Conservation (phyloP, 371 early-diverging fungal genomes). For the Mortierella polycephala region DNA sequence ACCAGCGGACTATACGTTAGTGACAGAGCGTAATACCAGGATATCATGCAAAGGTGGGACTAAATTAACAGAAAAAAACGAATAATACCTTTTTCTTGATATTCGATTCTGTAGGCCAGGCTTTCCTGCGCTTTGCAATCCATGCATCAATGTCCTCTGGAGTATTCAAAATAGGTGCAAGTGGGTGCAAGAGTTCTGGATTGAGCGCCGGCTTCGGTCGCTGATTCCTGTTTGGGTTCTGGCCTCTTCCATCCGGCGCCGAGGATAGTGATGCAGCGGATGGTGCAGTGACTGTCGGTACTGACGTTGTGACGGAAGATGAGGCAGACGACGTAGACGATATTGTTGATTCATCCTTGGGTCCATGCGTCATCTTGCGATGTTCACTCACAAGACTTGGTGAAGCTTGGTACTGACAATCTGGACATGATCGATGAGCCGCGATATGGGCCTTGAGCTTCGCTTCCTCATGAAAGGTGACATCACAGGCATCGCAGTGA, state of each 20-base stretch:
- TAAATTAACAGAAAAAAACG: background rate
- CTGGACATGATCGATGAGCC: conserved; percentile 37
- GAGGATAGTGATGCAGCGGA: background rate
- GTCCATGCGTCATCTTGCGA: conserved; percentile 33
- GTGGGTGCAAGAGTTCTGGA: conserved; percentile 25
- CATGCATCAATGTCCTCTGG: conserved; percentile 47
- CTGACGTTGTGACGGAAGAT: background rate
- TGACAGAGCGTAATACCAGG: background rate
- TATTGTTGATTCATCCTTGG: conserved; percentile 3
- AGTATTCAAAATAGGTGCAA: conserved; percentile 36
- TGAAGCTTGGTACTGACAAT: conserved; percentile 39
- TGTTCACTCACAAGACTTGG: conserved; percentile 45
- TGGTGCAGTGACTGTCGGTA: background rate
- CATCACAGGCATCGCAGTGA: conserved; percentile 46
- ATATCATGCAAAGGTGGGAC: background rate
- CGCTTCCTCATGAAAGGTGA: conserved; percentile 42
- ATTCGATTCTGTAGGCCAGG: conserved; percentile 45
- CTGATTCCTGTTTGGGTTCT: background rate
- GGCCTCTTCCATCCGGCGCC: background rate
- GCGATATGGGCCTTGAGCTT: conserved; percentile 34
- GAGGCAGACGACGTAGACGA: background rate
- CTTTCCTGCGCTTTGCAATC: conserved; percentile 50
- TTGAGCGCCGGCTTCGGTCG: conserved; percentile 12
- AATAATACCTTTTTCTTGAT: conserved; percentile 30
- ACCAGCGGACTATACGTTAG: background rate